These are phyloP conservation scores for Aureoboletus auriporus DNA, from an alignment of 768 basidiomycete species.

Conservation along the genomic window DNA sequence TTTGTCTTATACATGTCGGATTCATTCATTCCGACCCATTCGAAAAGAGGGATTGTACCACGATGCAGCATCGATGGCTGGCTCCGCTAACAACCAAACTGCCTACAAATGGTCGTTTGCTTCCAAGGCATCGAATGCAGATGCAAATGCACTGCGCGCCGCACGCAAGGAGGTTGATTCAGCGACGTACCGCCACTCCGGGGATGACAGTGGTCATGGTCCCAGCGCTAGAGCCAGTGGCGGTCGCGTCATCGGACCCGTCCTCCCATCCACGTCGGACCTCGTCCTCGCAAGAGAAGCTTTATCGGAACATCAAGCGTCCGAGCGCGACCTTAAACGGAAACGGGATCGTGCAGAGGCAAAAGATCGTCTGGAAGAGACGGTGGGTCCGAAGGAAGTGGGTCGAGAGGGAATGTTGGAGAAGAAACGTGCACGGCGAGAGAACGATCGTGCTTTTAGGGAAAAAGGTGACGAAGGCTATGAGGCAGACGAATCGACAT, in stretches of 20 bases:
- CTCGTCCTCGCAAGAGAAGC: conserved; percentile 67
- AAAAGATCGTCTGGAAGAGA: conserved; percentile 69
- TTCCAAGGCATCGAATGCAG: conserved; percentile 56
- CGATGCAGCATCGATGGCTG: conserved; percentile 52
- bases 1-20: not conserved
- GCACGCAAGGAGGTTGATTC: conserved; percentile 56
- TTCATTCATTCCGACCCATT: not conserved
- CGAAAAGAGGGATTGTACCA: conserved; percentile 48
- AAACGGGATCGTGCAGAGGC: conserved; percentile 65
- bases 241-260: conserved; percentile 59
- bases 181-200: conserved; percentile 34
- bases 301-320: conserved; percentile 45
- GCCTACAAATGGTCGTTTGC: conserved; percentile 88
- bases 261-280: conserved; percentile 66
- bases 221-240: conserved; percentile 15
- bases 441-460: conserved; percentile 64
- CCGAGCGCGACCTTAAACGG: conserved; percentile 54
- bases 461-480: conserved; percentile 72
- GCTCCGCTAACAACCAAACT: conserved; percentile 65
- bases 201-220: conserved; percentile 9
- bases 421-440: conserved; percentile 75
- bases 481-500: conserved; percentile 73
- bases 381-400: conserved; percentile 74
- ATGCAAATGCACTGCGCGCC: conserved; percentile 52
- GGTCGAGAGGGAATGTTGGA: conserved; percentile 85